Percentiles rank a stretch among this genome's conserved stretches.
phyloP scores from a whole-genome alignment of 2,329 filamentous ascomycete genomes.

The Monilinia aucupariae region DNA sequence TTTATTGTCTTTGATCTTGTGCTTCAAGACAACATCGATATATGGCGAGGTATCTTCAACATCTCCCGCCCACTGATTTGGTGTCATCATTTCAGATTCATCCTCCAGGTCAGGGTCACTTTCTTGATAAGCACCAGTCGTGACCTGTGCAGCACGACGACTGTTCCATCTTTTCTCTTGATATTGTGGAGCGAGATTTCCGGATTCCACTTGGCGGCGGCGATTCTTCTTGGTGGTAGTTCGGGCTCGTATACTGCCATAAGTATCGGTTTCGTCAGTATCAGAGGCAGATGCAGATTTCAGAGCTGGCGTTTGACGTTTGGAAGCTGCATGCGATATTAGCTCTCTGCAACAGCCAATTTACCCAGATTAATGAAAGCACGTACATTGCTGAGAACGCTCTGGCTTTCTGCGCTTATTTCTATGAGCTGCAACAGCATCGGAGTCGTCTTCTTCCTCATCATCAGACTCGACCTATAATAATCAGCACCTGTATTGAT shows the following conservation, averaged over 20 bases:
- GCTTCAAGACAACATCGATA: constrained; percentile 86
- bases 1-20: constrained; percentile 67
- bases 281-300: constrained; percentile 58
- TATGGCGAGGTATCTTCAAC: constrained; percentile 75
- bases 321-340: constrained; percentile 46
- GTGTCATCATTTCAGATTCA: constrained; percentile 58
- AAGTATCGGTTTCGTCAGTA: constrained; percentile 66
- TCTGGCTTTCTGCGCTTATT: constrained; percentile 65
- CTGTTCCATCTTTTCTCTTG: constrained; percentile 89
- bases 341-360: constrained; percentile 21
- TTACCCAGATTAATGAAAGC: constrained; percentile 13
- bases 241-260: constrained; percentile 69
- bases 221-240: constrained; percentile 71
- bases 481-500: constrained; percentile 20
- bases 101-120: constrained; percentile 61
- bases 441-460: constrained; percentile 66
- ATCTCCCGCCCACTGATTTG: constrained; percentile 64
- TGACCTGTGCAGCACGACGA: constrained; percentile 70
- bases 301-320: constrained; percentile 51
- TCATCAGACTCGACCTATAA: constrained; percentile 52
- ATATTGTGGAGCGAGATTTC: constrained; percentile 58
- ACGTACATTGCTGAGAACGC: constrained; percentile 58
- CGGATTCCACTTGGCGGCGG: constrained; percentile 64
- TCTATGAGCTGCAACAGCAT: constrained; percentile 55
- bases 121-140: constrained; percentile 59